Percentiles rank a stretch among this genome's conserved stretches.
phyloP scores from a whole-genome alignment of 2,329 filamentous ascomycete species.

The Akanthomyces dipterigenus region DNA sequence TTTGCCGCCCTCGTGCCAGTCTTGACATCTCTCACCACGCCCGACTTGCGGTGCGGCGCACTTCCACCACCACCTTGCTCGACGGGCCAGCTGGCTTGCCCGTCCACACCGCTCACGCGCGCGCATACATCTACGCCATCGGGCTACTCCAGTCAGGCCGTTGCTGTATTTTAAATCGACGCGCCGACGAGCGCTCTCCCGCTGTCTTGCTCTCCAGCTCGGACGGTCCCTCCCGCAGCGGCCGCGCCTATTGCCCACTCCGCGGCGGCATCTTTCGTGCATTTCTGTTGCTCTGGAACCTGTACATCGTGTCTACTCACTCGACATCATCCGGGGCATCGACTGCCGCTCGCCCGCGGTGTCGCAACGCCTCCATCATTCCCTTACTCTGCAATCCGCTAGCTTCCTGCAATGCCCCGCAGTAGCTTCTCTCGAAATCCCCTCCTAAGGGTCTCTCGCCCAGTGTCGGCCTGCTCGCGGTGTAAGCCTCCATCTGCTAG shows the following conservation, averaged over 20 bases:
- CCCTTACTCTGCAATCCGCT: neutral
- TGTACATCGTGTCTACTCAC: neutral
- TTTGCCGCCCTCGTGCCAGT: neutral
- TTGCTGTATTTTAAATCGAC: neutral
- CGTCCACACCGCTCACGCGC: neutral
- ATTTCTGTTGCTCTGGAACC: neutral
- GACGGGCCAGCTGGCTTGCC: neutral
- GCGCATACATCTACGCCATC: neutral
- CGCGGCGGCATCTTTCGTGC: neutral
- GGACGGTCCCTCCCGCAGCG: neutral
- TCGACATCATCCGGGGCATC: neutral
- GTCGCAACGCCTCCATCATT: neutral
- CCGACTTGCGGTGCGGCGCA: neutral
- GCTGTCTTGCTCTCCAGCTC: neutral
- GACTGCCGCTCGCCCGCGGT: neutral
- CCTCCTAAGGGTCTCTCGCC: slow-evolving; percentile 65
- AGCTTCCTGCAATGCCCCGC: slow-evolving; percentile 32
- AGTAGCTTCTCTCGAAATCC: slow-evolving; percentile 48
- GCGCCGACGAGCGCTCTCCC: neutral
- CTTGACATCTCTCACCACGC: neutral
- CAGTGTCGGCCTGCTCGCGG: slow-evolving; percentile 73
- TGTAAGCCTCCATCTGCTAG: slow-evolving; percentile 39
- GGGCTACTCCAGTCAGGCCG: neutral
- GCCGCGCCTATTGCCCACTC: neutral
- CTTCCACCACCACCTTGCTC: neutral